Percentiles rank a stretch among this genome's conserved stretches.
Evolutionary conservation across 306 rosid species (phyloP).

Genomic region (Casuarina cunninghamiana): DNA sequence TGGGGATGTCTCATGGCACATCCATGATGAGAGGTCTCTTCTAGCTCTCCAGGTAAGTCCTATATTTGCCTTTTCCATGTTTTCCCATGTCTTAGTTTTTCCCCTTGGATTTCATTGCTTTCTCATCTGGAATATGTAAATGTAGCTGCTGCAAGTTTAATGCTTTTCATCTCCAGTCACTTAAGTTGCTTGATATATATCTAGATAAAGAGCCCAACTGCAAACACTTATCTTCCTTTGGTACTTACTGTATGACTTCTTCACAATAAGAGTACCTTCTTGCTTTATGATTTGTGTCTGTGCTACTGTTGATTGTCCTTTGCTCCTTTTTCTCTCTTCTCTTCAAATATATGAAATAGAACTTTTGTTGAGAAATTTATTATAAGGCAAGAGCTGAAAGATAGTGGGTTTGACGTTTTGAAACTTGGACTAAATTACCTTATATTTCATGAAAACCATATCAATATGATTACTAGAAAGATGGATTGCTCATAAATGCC

Average conservation of each 20-base stretch:
- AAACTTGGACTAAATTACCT: not conserved
- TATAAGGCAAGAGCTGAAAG: not conserved
- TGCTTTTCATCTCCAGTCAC: not conserved
- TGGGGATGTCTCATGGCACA: conserved; percentile 94
- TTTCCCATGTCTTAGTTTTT: conserved; percentile 14
- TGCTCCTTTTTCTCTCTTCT: not conserved
- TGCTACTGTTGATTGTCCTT: not conserved
- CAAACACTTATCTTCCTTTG: not conserved
- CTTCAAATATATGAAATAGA: not conserved
- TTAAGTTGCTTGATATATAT: not conserved
- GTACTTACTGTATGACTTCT: not conserved
- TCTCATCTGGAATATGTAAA: not conserved
- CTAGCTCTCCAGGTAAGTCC: conserved; percentile 80
- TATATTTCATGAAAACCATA: not conserved
- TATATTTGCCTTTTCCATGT: conserved; percentile 6
- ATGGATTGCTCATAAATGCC: not conserved
- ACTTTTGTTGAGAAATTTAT: not conserved
- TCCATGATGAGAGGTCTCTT: conserved; percentile 94
- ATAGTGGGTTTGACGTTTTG: not conserved
- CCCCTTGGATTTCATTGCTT: conserved; percentile 8
- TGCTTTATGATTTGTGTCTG: too few relatives aligned
- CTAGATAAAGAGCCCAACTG: not conserved
- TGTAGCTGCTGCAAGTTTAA: conserved; percentile 22
- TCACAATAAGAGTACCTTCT: not conserved
- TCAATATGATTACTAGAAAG: not conserved